These are phyloP conservation scores for Solanum tacnaense DNA, from an alignment of 257 asterid genomes.

Conservation along the genomic window DNA sequence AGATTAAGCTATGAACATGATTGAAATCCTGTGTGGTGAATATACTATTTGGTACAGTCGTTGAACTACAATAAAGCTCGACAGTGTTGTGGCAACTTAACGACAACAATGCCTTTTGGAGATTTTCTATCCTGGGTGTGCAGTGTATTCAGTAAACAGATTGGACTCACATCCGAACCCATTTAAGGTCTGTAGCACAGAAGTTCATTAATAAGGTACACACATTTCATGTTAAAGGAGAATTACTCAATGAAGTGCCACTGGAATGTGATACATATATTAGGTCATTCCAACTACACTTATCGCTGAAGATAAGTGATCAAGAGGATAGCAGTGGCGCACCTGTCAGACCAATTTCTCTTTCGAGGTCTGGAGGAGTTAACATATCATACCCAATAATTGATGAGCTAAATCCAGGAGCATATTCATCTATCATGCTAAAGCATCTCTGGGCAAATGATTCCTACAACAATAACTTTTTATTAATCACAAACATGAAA, in stretches of 20 bases:
- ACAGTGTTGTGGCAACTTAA: not conserved
- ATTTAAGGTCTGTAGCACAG: no score
- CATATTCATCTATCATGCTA: slow-evolving; percentile 71
- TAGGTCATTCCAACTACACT: no score
- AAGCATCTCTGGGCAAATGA: slow-evolving; percentile 83
- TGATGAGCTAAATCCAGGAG: slow-evolving; percentile 83
- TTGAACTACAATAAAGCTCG: not conserved
- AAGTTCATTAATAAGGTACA: no score
- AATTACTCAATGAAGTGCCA: no score
- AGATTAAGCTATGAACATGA: not conserved
- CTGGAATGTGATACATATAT: no score
- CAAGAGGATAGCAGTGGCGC: not conserved
- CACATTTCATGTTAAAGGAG: no score
- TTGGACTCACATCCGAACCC: no score
- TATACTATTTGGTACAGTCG: not conserved
- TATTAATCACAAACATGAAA: not conserved
- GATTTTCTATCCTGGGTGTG: no score
- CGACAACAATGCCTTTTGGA: no score
- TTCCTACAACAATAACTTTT: slow-evolving; percentile 28
- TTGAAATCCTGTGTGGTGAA: not conserved
- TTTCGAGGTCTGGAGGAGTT: slow-evolving; percentile 95
- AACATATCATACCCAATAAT: slow-evolving; percentile 86
- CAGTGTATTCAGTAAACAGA: no score
- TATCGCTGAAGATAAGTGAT: no score
- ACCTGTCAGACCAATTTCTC: slow-evolving; percentile 89